These are phyloP conservation scores for Cynara cardunculus DNA, from an alignment of 129 eudicot species.

Conservation along the genomic window DNA sequence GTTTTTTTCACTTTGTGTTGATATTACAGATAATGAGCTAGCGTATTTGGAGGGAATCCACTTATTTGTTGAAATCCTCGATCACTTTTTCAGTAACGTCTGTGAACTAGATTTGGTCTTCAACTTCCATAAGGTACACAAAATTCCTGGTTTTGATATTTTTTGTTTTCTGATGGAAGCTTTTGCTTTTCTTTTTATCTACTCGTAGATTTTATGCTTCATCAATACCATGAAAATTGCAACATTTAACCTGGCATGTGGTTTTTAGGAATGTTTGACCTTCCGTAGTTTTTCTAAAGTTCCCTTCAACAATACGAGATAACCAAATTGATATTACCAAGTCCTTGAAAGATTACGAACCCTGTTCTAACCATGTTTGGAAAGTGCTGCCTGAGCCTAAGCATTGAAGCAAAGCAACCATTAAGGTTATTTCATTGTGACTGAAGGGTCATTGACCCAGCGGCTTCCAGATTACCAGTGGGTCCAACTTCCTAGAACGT, in stretches of 20 bases:
- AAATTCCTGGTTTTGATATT: background rate
- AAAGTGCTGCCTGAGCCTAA: too few species aligned
- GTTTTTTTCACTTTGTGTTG: constrained; percentile 90
- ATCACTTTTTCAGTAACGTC: constrained; percentile 91
- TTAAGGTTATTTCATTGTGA: too few species aligned
- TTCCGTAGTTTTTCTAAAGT: too few species aligned
- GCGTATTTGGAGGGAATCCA: constrained; percentile 85
- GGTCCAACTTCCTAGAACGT: background rate
- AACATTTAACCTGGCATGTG: background rate
- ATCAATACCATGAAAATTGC: background rate
- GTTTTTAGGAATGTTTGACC: too few species aligned
- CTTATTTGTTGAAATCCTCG: constrained; percentile 88
- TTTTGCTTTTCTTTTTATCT: background rate
- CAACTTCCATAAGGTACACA: constrained; percentile 81
- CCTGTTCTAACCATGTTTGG: too few species aligned
- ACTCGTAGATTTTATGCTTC: too few species aligned
- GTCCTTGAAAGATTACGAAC: too few species aligned
- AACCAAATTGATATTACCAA: too few species aligned
- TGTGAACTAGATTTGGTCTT: constrained; percentile 91
- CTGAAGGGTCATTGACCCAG: too few species aligned
- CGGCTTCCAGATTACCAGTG: too few species aligned
- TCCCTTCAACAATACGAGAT: too few species aligned
- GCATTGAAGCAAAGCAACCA: too few species aligned
- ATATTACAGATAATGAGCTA: constrained; percentile 81
- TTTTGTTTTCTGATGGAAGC: background rate